Evolutionary conservation across 768 basidiomycete species (phyloP), one percentile per base, ranked within the genome.

Genomic region (Podaxis sp.): DNA sequence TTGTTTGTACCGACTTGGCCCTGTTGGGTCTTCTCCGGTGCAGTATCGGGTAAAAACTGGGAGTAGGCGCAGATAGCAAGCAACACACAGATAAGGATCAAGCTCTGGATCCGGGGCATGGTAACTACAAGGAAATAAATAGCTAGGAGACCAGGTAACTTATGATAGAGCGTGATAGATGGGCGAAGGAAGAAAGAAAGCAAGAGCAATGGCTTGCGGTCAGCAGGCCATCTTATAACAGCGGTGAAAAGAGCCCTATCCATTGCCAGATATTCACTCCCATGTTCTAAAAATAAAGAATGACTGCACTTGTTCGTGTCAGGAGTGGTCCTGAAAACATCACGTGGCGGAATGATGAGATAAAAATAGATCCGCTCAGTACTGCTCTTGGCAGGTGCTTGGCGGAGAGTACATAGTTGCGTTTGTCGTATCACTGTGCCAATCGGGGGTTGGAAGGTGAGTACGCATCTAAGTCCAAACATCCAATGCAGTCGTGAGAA

Each of bases 1-100:
- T 79, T 73, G 70, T 90, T 87, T 13, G 85, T 85, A 14, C 85
- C 87, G 6, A 77, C 60, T 70, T 88, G 89, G 27, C 86, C 88
- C 46, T 78, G 66, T 67, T 89, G 81, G 13, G 80, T 76, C 14
- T 77, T 73, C 47, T 73, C 67, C 11, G 83, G 80, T 3, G 74
- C 72, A 61, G 79, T 80, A 14, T 77, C 76, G 50, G 80, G 83
- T 35, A 81, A 74, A 42, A 60, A 51, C 23, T 52, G 50, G 50
- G 59, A 60, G 52, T 60, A 55, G 14, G 61, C 47, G 55, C 13
- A 38, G 16, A 32, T 36, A 25, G 50, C 51, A 42, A 57, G 54
- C 11, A 55, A 61, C 46, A 7, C 55, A 13, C 28, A 46, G 18
- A 53, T 18, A 18, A 54, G 35, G 42, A 60, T 44, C 42, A 60